Percentiles rank a stretch among this genome's conserved stretches.
phyloP scores from a whole-genome alignment of 192 early-diverging fungal species.

The Pilobolus umbonatus region DNA sequence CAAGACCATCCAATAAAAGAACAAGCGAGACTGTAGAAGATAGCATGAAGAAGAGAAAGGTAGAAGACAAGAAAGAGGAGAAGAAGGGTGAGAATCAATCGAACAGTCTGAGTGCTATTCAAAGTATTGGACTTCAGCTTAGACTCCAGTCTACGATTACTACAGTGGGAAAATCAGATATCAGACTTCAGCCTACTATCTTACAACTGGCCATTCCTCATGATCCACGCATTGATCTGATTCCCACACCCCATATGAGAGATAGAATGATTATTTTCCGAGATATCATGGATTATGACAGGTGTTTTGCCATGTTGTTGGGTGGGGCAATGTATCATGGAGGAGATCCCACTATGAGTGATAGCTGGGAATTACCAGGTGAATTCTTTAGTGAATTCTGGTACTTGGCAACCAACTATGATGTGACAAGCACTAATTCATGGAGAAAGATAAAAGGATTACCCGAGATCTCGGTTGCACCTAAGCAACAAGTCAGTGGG shows the following conservation, averaged over 20 bases:
- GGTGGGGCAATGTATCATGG: constrained; percentile 28
- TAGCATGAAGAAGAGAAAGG: neutral
- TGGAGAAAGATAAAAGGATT: constrained; percentile 31
- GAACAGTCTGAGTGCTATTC: constrained; percentile 22
- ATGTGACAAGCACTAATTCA: constrained; percentile 27
- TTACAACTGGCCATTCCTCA: constrained; percentile 35
- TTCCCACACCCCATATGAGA: constrained; percentile 35
- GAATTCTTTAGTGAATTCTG: constrained; percentile 32
- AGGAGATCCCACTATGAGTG: constrained; percentile 34
- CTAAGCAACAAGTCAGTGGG: neutral
- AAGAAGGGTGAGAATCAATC: neutral
- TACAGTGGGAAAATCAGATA: constrained; percentile 14
- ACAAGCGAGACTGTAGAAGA: too few species aligned
- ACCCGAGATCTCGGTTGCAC: constrained; percentile 16
- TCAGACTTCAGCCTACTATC: constrained; percentile 27
- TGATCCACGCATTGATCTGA: constrained; percentile 37
- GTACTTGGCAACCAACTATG: constrained; percentile 27
- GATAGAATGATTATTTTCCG: constrained; percentile 40
- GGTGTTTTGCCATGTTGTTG: constrained; percentile 29
- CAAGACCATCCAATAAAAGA: constrained; percentile 3
- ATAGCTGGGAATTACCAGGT: constrained; percentile 28
- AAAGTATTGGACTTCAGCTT: constrained; percentile 30
- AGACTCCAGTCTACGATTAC: constrained; percentile 23
- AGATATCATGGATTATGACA: constrained; percentile 30
- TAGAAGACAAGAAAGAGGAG: neutral